Evolutionary conservation across 2,329 filamentous ascomycete species (phyloP).

Genomic region (Ascochyta fabae): DNA sequence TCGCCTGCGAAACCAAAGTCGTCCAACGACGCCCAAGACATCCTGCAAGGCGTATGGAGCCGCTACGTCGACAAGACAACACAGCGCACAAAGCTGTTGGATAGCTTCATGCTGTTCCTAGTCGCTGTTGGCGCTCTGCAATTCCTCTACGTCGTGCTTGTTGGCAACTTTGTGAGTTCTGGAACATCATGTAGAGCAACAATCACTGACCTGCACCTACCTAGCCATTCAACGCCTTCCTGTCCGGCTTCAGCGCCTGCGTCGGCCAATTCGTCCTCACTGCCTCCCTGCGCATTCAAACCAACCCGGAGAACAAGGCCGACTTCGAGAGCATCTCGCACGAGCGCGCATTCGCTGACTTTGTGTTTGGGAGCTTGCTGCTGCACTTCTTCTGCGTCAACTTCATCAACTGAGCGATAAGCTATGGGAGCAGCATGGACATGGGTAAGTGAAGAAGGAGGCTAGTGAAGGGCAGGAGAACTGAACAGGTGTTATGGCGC

Average conservation of each 20-base stretch:
- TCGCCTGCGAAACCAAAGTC: constrained; percentile 33
- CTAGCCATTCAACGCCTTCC: constrained; percentile 97
- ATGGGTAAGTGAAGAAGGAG: not conserved
- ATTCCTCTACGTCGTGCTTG: constrained; percentile 90
- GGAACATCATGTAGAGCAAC: not conserved
- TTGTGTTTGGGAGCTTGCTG: constrained; percentile 90
- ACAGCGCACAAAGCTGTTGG: constrained; percentile 89
- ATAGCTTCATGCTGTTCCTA: constrained; percentile 88
- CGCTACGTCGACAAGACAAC: constrained; percentile 83
- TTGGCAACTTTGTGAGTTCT: constrained; percentile 86
- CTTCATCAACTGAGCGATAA: constrained; percentile 86
- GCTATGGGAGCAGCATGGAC: not conserved
- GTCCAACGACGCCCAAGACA: constrained; percentile 57
- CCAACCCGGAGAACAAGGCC: constrained; percentile 78
- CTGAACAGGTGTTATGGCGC: constrained; percentile 10
- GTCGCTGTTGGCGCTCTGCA: constrained; percentile 86
- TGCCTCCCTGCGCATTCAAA: constrained; percentile 89
- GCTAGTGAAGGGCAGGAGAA: not conserved
- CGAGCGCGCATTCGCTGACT: constrained; percentile 95
- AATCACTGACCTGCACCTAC: constrained; percentile 49
- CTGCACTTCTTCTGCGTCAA: constrained; percentile 99
- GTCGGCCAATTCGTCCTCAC: constrained; percentile 98
- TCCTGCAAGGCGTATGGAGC: constrained; percentile 73
- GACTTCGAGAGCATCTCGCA: constrained; percentile 80
- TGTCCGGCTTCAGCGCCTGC: constrained; percentile 91